A percentile compares a stretch with the other conserved stretches of the same genome.
phyloP scores from a whole-genome alignment of 2,329 filamentous ascomycete genomes.

The Paraconiothyrium brasiliense region DNA sequence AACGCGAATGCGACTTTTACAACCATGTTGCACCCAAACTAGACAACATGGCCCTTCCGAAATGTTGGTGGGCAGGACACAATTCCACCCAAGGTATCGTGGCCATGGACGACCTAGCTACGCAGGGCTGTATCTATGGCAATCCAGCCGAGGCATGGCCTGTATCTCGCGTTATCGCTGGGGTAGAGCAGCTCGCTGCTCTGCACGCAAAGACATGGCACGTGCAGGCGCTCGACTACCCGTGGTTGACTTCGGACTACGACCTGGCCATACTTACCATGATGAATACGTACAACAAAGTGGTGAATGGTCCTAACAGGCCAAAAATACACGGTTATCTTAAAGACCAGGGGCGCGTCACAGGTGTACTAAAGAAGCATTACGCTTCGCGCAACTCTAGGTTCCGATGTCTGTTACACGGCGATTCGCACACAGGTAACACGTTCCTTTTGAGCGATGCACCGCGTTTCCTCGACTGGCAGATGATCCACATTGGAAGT shows the following conservation, averaged over 20 bases:
- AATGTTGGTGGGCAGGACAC: slow-evolving; percentile 21
- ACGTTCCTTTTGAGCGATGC: slow-evolving; percentile 52
- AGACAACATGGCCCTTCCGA: slow-evolving; percentile 21
- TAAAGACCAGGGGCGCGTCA: slow-evolving; percentile 48
- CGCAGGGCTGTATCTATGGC: slow-evolving; percentile 19
- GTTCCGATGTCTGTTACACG: slow-evolving; percentile 55
- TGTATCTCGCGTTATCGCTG: slow-evolving; percentile 18
- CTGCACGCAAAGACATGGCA: slow-evolving; percentile 55
- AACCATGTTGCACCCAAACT: slow-evolving; percentile 25
- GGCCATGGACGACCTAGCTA: slow-evolving; percentile 25
- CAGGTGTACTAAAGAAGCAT: slow-evolving; percentile 50
- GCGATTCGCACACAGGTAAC: slow-evolving; percentile 57
- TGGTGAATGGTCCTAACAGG: slow-evolving; percentile 15
- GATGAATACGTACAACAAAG: slow-evolving; percentile 17
- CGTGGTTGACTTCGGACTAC: slow-evolving; percentile 44
- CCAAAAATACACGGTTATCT: slow-evolving; percentile 51
- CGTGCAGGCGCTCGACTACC: slow-evolving; percentile 34
- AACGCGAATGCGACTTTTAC: slow-evolving; percentile 30
- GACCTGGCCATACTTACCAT: slow-evolving; percentile 40
- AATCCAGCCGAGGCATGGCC: slow-evolving; percentile 20
- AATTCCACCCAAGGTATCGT: slow-evolving; percentile 28
- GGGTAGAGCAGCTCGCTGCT: slow-evolving; percentile 52
- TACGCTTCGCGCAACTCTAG: slow-evolving; percentile 50
- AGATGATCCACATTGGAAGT: slow-evolving; percentile 53
- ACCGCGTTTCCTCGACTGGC: slow-evolving; percentile 56